Base-by-base conservation (phyloP, 2,329 filamentous ascomycete genomes). In the Emergomyces pasteurianus region DNA sequence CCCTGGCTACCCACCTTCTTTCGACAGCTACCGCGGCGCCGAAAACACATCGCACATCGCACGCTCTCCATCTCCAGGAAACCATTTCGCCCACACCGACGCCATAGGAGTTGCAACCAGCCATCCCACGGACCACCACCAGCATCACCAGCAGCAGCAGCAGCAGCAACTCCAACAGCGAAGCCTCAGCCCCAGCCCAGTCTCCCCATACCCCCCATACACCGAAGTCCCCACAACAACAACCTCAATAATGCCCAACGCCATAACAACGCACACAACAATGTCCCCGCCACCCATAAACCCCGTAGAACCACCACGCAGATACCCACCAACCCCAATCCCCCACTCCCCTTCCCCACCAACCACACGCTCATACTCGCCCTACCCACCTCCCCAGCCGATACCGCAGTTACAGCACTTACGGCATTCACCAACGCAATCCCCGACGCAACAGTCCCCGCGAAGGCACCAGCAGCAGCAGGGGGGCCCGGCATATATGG, bases 1-100 rank as follows among this genome's bases (percentile, higher is more conserved):
- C 8, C 63, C 64, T 8, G 49, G 42, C 42, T 63, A 60, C 52
- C 28, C 60, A 2, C 59, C 59, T 5, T 21, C 57, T 18, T 54
- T 54, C 10, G 28, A 55, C 34, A 34, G 43, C n/a, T 62, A 63
- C 54, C 59, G 62, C 40, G 52, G 52, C 31, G 31, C 60, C 21
- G 62, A 63, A 58, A 28, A 34, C 8, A 56, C 59, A 40, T 26
- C 31, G 31, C 28, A 50, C 18, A 18, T 42, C 4, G 36, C 31
- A 31, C 26, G 46, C 18, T 12, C 58, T 47, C 38, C 49, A 2
- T 53, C 36, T 16, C 50, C 49, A 43, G 49, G 50, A 31, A 56
- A 42, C 21, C 21, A 36, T 2, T 23, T 53, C 36, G 36, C n/a
- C 21, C 47, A 28, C 10, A 23, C 31, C 23, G 36, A 12, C 50